Evolutionary conservation across 2,329 filamentous ascomycete genomes (phyloP), one percentile per base, ranked within the genome.

Genomic region (Colletotrichum tabaci): DNA sequence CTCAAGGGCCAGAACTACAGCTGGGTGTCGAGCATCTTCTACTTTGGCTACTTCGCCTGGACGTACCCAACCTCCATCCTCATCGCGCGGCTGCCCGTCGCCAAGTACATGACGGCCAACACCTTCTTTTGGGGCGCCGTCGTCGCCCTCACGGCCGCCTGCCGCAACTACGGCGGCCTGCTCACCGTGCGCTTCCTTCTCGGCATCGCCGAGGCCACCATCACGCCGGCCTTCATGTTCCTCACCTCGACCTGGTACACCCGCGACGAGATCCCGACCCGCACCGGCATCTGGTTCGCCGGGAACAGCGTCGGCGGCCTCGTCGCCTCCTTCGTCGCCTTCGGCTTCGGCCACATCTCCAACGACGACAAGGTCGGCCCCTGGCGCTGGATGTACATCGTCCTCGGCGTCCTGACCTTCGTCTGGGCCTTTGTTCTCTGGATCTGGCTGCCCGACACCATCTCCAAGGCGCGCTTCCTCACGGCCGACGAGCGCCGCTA

Each of bases 331-430:
- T 77, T 89, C 2, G 78, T 89, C 9, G 87, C 88, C 2, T 91
- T 88, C 70, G 88, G 85, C 2, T 80, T 90, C 9, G 89, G 89
- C 0, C 88, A 91, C 72, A 82, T 90, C 52, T 74, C 83, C 18
- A 80, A 83, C 56, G 69, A 78, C 12, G 79, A 84, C 58, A 70
- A 77, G 15, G 75, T 89, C 18, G 81, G 80, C 21, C 84, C 86
- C 4, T 90, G 88, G 88, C 82, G 84, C 61, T 89, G 86, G 85
- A 87, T 91, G 84, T 90, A 88, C 76, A 87, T 88, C 71, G 81
- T 89, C 38, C 82, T 90, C 1, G 88, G 89, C 0, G 68, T 82
- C 0, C 76, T 79, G 0, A 90, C 88, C 0, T 86, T 88, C 63
- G 74, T 88, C 3, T 87, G 87, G 85, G 84, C 83, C 0, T 80